phyloP scores from a whole-genome alignment of 805 yeast species.

The Dipodascopsis uninucleata region DNA sequence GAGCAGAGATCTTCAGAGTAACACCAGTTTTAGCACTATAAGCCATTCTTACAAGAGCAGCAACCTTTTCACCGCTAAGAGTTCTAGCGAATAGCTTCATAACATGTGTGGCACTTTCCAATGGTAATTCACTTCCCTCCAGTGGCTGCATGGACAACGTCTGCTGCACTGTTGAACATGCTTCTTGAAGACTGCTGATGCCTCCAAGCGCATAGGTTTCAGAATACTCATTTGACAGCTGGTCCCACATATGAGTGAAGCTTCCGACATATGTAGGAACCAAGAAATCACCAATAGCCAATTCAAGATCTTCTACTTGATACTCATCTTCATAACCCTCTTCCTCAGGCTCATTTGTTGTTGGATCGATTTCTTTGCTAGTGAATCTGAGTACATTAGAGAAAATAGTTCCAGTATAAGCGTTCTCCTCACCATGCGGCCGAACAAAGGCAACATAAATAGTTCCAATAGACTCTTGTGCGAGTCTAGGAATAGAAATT shows the following conservation, averaged over 20 bases:
- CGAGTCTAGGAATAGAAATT: constrained; percentile 66
- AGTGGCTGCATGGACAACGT: constrained; percentile 65
- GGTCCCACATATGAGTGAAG: constrained; percentile 72
- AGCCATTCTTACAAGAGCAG: constrained; percentile 44
- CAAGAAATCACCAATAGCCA: constrained; percentile 78
- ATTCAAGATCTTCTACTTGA: constrained; percentile 73
- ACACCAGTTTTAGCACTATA: constrained; percentile 44
- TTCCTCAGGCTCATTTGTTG: constrained; percentile 58
- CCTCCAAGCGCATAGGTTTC: constrained; percentile 65
- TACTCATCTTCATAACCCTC: constrained; percentile 94
- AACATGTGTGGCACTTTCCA: constrained; percentile 53
- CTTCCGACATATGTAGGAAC: constrained; percentile 72
- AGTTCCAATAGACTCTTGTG: constrained; percentile 67
- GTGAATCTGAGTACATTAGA: constrained; percentile 68
- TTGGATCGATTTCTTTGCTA: constrained; percentile 73
- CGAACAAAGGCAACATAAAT: constrained; percentile 73
- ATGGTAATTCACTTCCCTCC: constrained; percentile 67
- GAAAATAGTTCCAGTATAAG: constrained; percentile 45
- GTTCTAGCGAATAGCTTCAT: constrained; percentile 83
- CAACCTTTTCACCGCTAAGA: constrained; percentile 45
- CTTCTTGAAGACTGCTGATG: constrained; percentile 48
- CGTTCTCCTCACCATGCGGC: constrained; percentile 41
- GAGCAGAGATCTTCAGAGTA: constrained; percentile 44
- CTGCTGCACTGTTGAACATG: constrained; percentile 51
- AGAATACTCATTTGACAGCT: constrained; percentile 53